phyloP scores from a whole-genome alignment of 768 basidiomycete species.

The Leucocoprinus birnbaumii region DNA sequence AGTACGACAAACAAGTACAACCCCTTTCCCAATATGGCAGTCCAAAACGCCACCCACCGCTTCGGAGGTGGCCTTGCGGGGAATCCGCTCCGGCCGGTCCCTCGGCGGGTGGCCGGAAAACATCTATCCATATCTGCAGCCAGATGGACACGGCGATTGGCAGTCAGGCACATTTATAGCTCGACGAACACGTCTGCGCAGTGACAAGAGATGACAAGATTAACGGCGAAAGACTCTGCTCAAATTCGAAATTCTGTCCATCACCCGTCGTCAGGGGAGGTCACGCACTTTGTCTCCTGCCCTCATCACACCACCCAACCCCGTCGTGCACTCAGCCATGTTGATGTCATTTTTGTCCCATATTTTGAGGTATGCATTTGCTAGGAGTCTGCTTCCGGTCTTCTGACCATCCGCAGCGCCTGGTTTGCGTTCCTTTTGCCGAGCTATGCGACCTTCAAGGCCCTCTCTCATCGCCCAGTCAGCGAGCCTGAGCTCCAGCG shows the following conservation, averaged over 20 bases:
- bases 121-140: too few relatives aligned
- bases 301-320: slow-evolving; percentile 7
- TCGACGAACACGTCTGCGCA: too few relatives aligned
- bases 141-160: too few relatives aligned
- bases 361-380: slow-evolving; percentile 38
- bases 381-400: neutral
- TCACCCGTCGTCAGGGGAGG: neutral
- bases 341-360: slow-evolving; percentile 48
- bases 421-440: slow-evolving; percentile 73
- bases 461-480: slow-evolving; percentile 48
- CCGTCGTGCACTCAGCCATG: slow-evolving; percentile 31
- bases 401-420: slow-evolving; percentile 36
- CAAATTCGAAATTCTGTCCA: neutral
- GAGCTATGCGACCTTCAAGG: slow-evolving; percentile 65
- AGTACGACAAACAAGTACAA: slow-evolving; percentile 16
- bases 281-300: neutral
- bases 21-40: neutral
- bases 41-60: neutral
- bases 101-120: too few relatives aligned
- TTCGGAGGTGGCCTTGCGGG: slow-evolving; percentile 7
- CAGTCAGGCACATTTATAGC: too few relatives aligned
- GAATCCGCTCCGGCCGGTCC: slow-evolving; percentile 3
- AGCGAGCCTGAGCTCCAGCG: slow-evolving; percentile 52
- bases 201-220: too few relatives aligned
- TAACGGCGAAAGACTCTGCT: neutral